phyloP scores from a whole-genome alignment of 1,284 basidiomycete genomes.

The Heimioporus retisporus region DNA sequence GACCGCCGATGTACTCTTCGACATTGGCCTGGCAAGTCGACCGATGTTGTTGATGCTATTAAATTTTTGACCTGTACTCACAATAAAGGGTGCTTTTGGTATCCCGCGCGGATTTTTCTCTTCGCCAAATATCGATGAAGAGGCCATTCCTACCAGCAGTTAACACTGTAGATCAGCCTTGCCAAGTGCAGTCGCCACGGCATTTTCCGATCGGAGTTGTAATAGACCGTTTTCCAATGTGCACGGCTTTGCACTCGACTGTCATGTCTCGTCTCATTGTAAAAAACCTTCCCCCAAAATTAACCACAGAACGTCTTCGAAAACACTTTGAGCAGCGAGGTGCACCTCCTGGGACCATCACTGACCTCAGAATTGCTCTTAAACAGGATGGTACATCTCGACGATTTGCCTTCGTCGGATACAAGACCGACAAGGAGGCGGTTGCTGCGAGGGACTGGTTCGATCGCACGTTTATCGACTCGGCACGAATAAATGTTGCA shows the following conservation, averaged over 20 bases:
- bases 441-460: constrained; percentile 85
- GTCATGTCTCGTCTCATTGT: constrained; percentile 92
- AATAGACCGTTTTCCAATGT: neutral
- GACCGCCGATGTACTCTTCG: constrained; percentile 86
- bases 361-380: constrained; percentile 88
- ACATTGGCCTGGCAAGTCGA: constrained; percentile 76
- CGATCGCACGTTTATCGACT: constrained; percentile 85
- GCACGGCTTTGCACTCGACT: neutral
- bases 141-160: constrained; percentile 43
- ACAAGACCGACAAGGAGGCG: constrained; percentile 86
- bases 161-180: no score
- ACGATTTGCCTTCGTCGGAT: constrained; percentile 95
- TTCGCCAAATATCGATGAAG: constrained; percentile 56
- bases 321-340: constrained; percentile 76
- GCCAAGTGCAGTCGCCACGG: constrained; percentile 17
- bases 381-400: constrained; percentile 85
- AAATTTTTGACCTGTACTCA: constrained; percentile 53
- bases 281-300: constrained; percentile 86
- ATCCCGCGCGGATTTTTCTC: constrained; percentile 93
- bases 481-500: constrained; percentile 80
- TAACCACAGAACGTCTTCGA: constrained; percentile 74
- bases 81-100: constrained; percentile 95
- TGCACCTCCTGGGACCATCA: constrained; percentile 79
- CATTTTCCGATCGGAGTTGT: constrained; percentile 40
- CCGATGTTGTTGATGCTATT: constrained; percentile 11